These are phyloP conservation scores for Brachypodium distachyon DNA, from an alignment of 202 grass and related monocot genomes.

Conservation along the genomic window DNA sequence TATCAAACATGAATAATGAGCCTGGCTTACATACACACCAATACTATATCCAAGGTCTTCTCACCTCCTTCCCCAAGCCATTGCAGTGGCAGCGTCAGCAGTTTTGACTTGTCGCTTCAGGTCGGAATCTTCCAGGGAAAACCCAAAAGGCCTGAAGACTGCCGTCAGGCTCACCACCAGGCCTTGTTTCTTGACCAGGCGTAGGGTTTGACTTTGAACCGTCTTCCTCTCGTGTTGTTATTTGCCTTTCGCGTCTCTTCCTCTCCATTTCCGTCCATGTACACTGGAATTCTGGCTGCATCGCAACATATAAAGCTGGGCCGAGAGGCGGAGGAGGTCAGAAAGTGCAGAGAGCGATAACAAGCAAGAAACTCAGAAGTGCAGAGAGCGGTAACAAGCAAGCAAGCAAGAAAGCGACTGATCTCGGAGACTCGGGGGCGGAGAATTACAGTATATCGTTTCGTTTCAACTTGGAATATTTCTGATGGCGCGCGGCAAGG, in stretches of 20 bases:
- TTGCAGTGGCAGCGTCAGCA: background rate
- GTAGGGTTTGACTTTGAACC: conserved; percentile 12
- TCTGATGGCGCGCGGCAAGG: conserved; percentile 22
- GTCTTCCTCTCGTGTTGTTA: background rate
- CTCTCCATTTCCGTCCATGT: background rate
- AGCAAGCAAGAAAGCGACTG: background rate
- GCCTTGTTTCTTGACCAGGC: background rate
- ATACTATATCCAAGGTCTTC: background rate
- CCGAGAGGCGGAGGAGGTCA: background rate
- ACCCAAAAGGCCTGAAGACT: too few relatives aligned
- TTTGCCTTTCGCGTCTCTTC: background rate
- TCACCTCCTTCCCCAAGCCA: conserved; percentile 5
- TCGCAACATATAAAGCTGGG: conserved; percentile 22
- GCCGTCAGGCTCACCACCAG: background rate
- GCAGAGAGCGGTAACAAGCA: too few relatives aligned
- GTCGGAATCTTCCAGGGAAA: conserved; percentile 12
- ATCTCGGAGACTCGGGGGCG: too few relatives aligned
- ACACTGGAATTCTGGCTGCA: background rate
- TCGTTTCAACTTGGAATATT: background rate
- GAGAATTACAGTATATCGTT: too few relatives aligned
- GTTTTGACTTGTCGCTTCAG: background rate
- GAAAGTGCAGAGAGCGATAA: background rate
- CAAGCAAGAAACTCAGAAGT: background rate
- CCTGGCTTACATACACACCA: background rate
- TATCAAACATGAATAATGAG: background rate